Percentiles rank a stretch among this genome's conserved stretches.
These are phyloP conservation scores for Tylopilus sp. DNA, from an alignment of 768 basidiomycete species.

Conservation along the genomic window DNA sequence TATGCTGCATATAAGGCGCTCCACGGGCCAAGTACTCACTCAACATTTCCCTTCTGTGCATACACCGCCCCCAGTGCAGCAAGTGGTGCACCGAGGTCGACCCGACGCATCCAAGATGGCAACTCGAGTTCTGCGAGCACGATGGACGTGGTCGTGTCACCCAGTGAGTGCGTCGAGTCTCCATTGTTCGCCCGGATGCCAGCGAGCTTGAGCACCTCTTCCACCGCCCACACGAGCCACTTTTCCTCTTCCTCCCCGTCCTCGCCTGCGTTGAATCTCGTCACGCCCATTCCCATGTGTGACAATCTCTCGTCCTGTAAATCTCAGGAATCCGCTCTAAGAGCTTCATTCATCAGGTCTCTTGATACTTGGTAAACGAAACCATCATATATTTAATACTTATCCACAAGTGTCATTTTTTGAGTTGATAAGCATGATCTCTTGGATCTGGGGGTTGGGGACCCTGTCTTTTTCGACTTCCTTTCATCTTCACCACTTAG, in stretches of 20 bases:
- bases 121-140: constrained; percentile 51
- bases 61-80: constrained; percentile 66
- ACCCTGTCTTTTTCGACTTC: too few relatives aligned
- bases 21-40: constrained; percentile 24
- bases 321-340: too few relatives aligned
- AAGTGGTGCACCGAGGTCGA: constrained; percentile 64
- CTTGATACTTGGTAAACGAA: too few relatives aligned
- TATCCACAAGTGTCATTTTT: too few relatives aligned
- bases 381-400: too few relatives aligned
- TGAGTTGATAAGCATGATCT: too few relatives aligned
- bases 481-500: too few relatives aligned
- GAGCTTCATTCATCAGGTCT: too few relatives aligned
- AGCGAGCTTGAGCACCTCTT: constrained; percentile 37
- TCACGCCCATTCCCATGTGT: too few relatives aligned
- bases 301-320: too few relatives aligned
- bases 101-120: constrained; percentile 56
- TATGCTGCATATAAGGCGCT: background rate
- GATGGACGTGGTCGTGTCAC: constrained; percentile 9
- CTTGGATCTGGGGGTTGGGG: too few relatives aligned
- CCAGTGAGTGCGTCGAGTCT: background rate
- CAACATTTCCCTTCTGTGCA: constrained; percentile 49
- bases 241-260: constrained; percentile 38
- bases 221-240: constrained; percentile 43
- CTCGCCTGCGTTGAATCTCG: too few relatives aligned
- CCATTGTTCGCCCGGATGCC: constrained; percentile 6